Conservation (phyloP, 257 asterid genomes). For the Parsonsia alboflavescens region DNA sequence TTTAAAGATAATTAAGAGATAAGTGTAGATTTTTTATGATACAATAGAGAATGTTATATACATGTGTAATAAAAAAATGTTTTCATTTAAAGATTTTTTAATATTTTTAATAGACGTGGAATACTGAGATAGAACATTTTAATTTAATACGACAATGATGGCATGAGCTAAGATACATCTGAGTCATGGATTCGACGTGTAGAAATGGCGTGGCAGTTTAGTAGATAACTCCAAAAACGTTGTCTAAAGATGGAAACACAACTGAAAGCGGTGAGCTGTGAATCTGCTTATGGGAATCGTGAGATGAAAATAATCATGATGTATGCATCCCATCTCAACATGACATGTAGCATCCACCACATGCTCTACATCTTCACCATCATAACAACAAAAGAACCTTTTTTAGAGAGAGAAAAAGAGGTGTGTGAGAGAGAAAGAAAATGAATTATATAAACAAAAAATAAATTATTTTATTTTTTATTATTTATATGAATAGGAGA, state of each 20-base stretch:
- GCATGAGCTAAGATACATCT: no score
- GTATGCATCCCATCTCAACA: conserved; percentile 11
- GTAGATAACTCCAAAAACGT: neutral
- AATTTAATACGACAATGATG: no score
- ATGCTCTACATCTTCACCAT: neutral
- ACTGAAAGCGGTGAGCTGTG: conserved; percentile 10
- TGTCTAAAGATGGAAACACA: neutral
- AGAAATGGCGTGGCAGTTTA: neutral
- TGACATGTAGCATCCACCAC: neutral
- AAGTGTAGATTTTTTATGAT: no score
- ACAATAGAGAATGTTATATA: no score
- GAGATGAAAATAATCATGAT: conserved; percentile 10
- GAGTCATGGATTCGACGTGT: neutral
- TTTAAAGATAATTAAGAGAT: no score
- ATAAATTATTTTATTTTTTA: neutral
- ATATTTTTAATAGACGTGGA: no score
- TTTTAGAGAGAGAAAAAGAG: neutral
- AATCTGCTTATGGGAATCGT: neutral
- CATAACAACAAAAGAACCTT: neutral
- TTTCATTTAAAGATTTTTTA: no score
- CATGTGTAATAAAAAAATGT: no score
- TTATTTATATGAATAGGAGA: conserved; percentile 13
- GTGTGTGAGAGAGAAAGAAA: conserved; percentile 1
- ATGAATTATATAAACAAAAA: no score
- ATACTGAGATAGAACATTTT: no score